Evolutionary conservation across 345 rosid genomes (phyloP).

Genomic region (Barbarea vulgaris): DNA sequence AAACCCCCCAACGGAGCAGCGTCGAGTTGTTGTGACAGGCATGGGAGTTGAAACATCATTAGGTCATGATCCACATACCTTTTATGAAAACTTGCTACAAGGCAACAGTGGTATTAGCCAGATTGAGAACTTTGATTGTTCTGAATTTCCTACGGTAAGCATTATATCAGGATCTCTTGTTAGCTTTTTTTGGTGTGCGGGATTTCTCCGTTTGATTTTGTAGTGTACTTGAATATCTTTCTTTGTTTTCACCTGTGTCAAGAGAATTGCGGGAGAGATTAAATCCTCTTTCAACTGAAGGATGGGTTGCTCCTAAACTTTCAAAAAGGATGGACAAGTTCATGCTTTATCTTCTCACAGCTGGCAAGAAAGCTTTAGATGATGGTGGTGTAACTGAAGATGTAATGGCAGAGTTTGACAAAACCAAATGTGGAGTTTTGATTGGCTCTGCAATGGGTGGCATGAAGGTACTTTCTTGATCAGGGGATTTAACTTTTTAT

Average conservation of each 20-base stretch:
- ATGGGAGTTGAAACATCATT: conserved; percentile 89
- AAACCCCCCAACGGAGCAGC: conserved; percentile 64
- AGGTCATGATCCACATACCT: conserved; percentile 77
- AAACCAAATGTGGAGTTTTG: conserved; percentile 83
- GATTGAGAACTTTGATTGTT: conserved; percentile 87
- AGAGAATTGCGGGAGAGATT: conserved; percentile 97
- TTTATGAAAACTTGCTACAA: conserved; percentile 82
- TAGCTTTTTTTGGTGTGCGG: conserved; percentile 23
- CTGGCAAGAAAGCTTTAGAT: conserved; percentile 93
- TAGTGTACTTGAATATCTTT: neutral
- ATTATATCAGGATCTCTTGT: conserved; percentile 21
- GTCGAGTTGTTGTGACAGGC: conserved; percentile 93
- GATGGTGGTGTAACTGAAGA: conserved; percentile 86
- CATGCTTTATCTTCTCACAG: conserved; percentile 92
- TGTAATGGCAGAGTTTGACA: conserved; percentile 75
- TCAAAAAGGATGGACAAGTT: conserved; percentile 94
- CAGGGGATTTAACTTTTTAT: neutral
- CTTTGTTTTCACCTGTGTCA: conserved; percentile 7
- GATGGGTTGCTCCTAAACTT: conserved; percentile 85
- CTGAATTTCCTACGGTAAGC: conserved; percentile 74
- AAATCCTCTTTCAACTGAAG: conserved; percentile 82
- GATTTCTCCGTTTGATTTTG: conserved; percentile 7
- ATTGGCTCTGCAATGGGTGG: conserved; percentile 97
- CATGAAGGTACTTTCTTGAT: conserved; percentile 62
- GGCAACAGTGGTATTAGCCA: conserved; percentile 87